These are phyloP conservation scores for Kodamaea kaohsiungensis DNA, from an alignment of 805 yeast species.

Conservation along the genomic window DNA sequence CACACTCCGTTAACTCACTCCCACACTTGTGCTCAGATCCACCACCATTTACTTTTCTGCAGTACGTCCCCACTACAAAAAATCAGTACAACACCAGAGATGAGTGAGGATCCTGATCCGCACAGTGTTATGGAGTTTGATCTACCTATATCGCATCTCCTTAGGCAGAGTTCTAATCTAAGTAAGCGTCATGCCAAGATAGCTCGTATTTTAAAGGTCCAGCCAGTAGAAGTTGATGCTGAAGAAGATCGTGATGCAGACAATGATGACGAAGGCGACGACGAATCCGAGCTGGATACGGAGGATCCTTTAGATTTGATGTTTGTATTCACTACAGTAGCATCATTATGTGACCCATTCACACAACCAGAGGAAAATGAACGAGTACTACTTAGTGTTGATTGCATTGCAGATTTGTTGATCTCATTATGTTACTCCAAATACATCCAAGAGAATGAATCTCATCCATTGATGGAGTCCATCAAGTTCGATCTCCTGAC, in stretches of 20 bases:
- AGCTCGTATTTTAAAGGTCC: conserved; percentile 5
- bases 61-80: not conserved
- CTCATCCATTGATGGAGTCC: conserved; percentile 20
- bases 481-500: conserved; percentile 37
- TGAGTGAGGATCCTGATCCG: not conserved
- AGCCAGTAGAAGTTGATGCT: not conserved
- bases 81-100: not conserved
- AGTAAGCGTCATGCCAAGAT: conserved; percentile 7
- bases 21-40: not conserved
- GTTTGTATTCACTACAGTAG: conserved; percentile 13
- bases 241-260: not conserved
- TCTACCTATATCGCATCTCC: conserved; percentile 1
- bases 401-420: conserved; percentile 52
- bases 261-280: not conserved
- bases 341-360: conserved; percentile 53
- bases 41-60: not conserved
- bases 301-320: conserved; percentile 2
- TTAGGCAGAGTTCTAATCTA: not conserved
- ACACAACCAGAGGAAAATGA: conserved; percentile 70
- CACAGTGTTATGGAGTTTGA: conserved; percentile 4
- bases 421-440: conserved; percentile 38
- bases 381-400: conserved; percentile 52
- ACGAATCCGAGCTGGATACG: not conserved
- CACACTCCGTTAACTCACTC: not conserved
- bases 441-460: conserved; percentile 9